Base-by-base conservation (phyloP, 176 grass and related monocot species). In the Musa acuminata region DNA sequence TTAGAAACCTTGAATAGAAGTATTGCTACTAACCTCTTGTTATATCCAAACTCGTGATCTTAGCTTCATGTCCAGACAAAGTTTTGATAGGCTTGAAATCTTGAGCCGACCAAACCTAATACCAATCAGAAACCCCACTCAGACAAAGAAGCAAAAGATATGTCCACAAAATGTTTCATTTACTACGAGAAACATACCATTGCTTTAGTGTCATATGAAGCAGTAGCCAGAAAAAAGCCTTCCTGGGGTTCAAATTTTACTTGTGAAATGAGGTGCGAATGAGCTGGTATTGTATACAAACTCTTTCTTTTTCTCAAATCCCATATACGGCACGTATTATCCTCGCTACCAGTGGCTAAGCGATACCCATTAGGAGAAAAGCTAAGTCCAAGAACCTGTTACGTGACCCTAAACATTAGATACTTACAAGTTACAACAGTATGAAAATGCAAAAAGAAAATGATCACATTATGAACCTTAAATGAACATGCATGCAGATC, bases 31-130 rank as follows among this genome's bases (percentile, higher is more conserved):
- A 85, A 97, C 94, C 94, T 85, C 72, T 81, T 79, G 83, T 89
- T 74, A 97, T 93, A 91, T 97, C 94, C 87, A 97, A 87, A 91
- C 94, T 86, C 21, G 94, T 97, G 73, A 97, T 87, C 79, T 97
- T 97, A 0, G 90, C 91, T 80, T 97, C 94, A 9, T 97, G 90
- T 50, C 86, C 94, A 53, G 80, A 88, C 78, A 97, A 88, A 75
- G 80, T 83, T 89, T 91, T 97, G 49, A 97, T 89, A 55, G 94
- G 86, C 75, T 93, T 97, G 82, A 87, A 97, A 85, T 97, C 94
- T 52, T 82, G 81, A 77, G 87, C 80, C 65, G 94, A 91, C 94
- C 94, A 97, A 62, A 97, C 75, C 94, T 97, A 82, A 73, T 80
- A 83, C 55, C 49, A 13, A 52, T 55, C 7, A 17, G 8, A 25